Conservation (phyloP, 306 rosid species). For the Geum urbanum region DNA sequence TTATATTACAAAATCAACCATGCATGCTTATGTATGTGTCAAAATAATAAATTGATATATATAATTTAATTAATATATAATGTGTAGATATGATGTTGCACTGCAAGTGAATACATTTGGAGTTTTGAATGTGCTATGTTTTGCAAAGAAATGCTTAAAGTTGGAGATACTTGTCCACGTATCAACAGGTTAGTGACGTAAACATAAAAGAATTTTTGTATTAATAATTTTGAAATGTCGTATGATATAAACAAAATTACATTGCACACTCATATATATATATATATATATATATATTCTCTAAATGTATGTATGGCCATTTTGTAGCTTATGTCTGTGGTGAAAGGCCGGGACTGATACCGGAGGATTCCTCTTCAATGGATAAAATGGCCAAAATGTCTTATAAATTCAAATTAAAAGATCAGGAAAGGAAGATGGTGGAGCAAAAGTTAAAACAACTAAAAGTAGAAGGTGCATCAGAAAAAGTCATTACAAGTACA, state of each 20-base stretch:
- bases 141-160: constrained; percentile 29
- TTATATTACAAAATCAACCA: too few relatives aligned
- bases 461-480: not conserved
- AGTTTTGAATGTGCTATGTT: constrained; percentile 22
- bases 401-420: constrained; percentile 27
- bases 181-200: constrained; percentile 50
- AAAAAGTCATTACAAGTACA: constrained; percentile 4
- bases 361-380: constrained; percentile 25
- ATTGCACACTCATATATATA: not conserved
- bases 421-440: constrained; percentile 21
- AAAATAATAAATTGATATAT: too few relatives aligned
- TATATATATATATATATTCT: too few relatives aligned
- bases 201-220: too few relatives aligned
- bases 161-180: constrained; percentile 29
- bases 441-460: constrained; percentile 23
- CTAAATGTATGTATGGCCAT: not conserved
- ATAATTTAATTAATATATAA: too few relatives aligned
- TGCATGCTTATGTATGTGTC: too few relatives aligned
- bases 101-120: constrained; percentile 33
- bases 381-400: constrained; percentile 5
- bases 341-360: constrained; percentile 7
- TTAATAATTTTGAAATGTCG: too few relatives aligned
- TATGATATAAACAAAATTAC: too few relatives aligned
- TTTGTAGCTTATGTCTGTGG: constrained; percentile 37
- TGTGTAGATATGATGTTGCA: constrained; percentile 33